A percentile compares a stretch with the other conserved stretches of the same genome.
phyloP scores from a whole-genome alignment of 768 basidiomycete genomes.

The Mycena maculata region DNA sequence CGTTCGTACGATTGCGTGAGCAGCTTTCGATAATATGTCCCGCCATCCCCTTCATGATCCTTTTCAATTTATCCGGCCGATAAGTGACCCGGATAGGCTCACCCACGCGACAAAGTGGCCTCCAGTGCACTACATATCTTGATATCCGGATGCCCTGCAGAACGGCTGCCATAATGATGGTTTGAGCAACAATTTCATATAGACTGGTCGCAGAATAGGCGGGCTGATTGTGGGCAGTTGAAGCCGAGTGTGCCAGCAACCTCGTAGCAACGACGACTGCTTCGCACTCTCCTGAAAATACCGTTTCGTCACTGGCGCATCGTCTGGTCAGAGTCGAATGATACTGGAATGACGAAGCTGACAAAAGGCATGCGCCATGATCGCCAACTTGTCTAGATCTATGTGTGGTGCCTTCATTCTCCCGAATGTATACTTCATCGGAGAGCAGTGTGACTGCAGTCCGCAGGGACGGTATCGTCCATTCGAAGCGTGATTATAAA shows the following conservation, averaged over 20 bases:
- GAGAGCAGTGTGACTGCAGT: constrained; percentile 91
- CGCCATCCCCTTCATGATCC: too few relatives aligned
- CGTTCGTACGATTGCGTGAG: too few relatives aligned
- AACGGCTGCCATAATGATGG: too few relatives aligned
- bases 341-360: constrained; percentile 48
- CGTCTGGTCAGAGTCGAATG: not conserved
- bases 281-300: constrained; percentile 97
- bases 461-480: constrained; percentile 96
- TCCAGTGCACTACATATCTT: too few relatives aligned
- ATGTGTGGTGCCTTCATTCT: constrained; percentile 90
- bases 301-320: constrained; percentile 86
- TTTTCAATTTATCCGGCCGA: too few relatives aligned
- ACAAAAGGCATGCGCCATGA: constrained; percentile 99
- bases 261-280: constrained; percentile 98
- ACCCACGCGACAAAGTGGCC: too few relatives aligned
- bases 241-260: constrained; percentile 77
- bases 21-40: too few relatives aligned
- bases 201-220: constrained; percentile 55
- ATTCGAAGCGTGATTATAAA: constrained; percentile 96
- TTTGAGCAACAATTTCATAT: constrained; percentile 95
- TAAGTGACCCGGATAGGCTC: too few relatives aligned
- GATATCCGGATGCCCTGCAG: too few relatives aligned
- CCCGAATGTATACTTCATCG: constrained; percentile 90
- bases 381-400: constrained; percentile 94
- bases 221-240: constrained; percentile 94